Evolutionary conservation across 2,329 filamentous ascomycete species (phyloP).

Genomic region (Sclerotinia glacialis): DNA sequence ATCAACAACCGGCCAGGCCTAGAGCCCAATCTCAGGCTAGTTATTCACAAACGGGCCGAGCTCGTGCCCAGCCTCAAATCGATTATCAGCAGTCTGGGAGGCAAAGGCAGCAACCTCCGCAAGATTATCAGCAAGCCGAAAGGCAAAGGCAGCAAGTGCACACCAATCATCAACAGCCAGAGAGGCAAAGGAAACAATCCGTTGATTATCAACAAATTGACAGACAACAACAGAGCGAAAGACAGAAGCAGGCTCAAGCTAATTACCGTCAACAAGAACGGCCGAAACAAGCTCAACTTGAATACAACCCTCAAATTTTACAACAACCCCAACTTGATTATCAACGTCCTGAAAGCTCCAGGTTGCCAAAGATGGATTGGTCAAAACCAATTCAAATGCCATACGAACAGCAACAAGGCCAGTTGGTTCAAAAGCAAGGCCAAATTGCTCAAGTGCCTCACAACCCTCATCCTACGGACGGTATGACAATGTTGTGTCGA

Average conservation of each 20-base stretch:
- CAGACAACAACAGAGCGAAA: slow-evolving; percentile 21
- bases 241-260: slow-evolving; percentile 21
- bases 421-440: slow-evolving; percentile 44
- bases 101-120: slow-evolving; percentile 17
- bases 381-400: slow-evolving; percentile 22
- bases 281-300: slow-evolving; percentile 24
- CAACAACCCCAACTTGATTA: slow-evolving; percentile 29
- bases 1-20: slow-evolving; percentile 15
- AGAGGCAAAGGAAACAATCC: slow-evolving; percentile 20
- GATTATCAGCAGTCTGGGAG: slow-evolving; percentile 21
- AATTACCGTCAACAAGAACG: slow-evolving; percentile 23
- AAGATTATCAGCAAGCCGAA: slow-evolving; percentile 18
- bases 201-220: slow-evolving; percentile 19
- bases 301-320: slow-evolving; percentile 26
- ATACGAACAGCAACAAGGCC: slow-evolving; percentile 26
- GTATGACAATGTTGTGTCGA: slow-evolving; percentile 96
- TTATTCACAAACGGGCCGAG: slow-evolving; percentile 12
- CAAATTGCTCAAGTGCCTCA: slow-evolving; percentile 73
- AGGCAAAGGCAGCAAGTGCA: slow-evolving; percentile 19
- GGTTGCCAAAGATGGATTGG: slow-evolving; percentile 22
- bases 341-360: slow-evolving; percentile 23
- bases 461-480: slow-evolving; percentile 90
- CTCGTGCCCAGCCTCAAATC: slow-evolving; percentile 15
- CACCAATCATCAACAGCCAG: slow-evolving; percentile 10
- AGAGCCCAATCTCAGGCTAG: slow-evolving; percentile 21